phyloP scores from a whole-genome alignment of 345 rosid genomes.

The Lumnitzera littorea region DNA sequence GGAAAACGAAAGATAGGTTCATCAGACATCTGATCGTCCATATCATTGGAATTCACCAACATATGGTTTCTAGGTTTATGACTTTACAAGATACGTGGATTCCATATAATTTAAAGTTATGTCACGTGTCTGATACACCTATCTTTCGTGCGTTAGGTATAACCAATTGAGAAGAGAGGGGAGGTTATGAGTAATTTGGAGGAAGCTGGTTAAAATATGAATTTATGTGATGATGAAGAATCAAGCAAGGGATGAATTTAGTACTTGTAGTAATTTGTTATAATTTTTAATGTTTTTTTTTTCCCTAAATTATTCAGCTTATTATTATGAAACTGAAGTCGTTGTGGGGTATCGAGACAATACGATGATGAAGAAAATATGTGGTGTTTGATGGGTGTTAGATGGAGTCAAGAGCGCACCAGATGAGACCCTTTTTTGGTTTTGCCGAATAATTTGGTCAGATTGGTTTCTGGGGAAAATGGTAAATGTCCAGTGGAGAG shows the following conservation, averaged over 20 bases:
- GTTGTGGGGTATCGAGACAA: background rate
- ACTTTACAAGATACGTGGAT: too few relatives aligned
- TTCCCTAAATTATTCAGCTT: background rate
- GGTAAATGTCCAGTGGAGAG: background rate
- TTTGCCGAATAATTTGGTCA: conserved; percentile 1
- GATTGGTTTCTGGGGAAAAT: background rate
- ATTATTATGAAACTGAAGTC: background rate
- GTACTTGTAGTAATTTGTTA: background rate
- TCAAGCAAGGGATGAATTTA: conserved; percentile 7
- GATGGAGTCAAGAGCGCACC: conserved; percentile 98
- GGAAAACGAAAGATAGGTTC: background rate
- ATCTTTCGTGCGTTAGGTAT: too few relatives aligned
- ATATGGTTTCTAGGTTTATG: too few relatives aligned
- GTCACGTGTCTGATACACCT: too few relatives aligned
- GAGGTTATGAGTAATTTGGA: conserved; percentile 30
- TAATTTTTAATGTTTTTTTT: background rate
- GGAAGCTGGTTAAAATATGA: conserved; percentile 7
- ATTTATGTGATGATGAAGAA: background rate
- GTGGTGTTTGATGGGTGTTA: conserved; percentile 1
- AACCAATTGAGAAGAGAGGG: conserved; percentile 4
- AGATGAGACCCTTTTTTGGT: conserved; percentile 34
- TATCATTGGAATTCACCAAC: too few relatives aligned
- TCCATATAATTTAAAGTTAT: too few relatives aligned
- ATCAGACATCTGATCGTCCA: too few relatives aligned
- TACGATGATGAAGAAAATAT: background rate